Percentiles rank a stretch among this genome's conserved stretches.
These are phyloP conservation scores for Lodderomyces elongisporus DNA, from an alignment of 1,139 yeast genomes.

Conservation along the genomic window DNA sequence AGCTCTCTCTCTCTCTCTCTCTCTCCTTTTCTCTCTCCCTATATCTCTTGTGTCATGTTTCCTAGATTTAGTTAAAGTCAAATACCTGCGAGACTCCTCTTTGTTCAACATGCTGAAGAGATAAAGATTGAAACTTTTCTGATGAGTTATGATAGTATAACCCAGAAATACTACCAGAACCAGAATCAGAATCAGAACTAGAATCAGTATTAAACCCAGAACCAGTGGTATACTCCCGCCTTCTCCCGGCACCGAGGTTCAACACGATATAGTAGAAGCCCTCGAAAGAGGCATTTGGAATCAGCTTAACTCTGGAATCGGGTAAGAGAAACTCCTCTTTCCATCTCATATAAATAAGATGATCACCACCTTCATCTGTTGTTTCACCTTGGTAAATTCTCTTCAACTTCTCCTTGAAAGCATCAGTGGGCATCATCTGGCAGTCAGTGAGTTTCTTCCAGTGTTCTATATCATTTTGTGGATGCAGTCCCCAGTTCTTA, in stretches of 20 bases:
- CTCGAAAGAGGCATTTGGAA: constrained; percentile 82
- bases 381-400: constrained; percentile 29
- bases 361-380: constrained; percentile 15
- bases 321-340: constrained; percentile 85
- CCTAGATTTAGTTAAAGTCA: constrained; percentile 12
- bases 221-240: too few relatives aligned
- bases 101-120: constrained; percentile 30
- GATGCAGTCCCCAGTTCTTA: constrained; percentile 54
- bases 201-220: constrained; percentile 9
- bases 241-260: constrained; percentile 53
- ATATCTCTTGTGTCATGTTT: too few relatives aligned
- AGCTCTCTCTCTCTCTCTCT: too few relatives aligned
- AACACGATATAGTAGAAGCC: constrained; percentile 88
- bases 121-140: constrained; percentile 63
- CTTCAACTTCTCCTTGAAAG: constrained; percentile 23
- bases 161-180: constrained; percentile 66
- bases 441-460: constrained; percentile 72
- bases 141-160: constrained; percentile 75
- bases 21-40: too few relatives aligned
- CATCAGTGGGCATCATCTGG: constrained; percentile 16
- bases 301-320: constrained; percentile 62
- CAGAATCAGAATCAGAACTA: constrained; percentile 5
- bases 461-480: constrained; percentile 72
- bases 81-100: constrained; percentile 18
- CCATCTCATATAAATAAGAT: constrained; percentile 85